Conservation (phyloP, 1,139 yeast genomes). For the Saccharomyces uvarum region DNA sequence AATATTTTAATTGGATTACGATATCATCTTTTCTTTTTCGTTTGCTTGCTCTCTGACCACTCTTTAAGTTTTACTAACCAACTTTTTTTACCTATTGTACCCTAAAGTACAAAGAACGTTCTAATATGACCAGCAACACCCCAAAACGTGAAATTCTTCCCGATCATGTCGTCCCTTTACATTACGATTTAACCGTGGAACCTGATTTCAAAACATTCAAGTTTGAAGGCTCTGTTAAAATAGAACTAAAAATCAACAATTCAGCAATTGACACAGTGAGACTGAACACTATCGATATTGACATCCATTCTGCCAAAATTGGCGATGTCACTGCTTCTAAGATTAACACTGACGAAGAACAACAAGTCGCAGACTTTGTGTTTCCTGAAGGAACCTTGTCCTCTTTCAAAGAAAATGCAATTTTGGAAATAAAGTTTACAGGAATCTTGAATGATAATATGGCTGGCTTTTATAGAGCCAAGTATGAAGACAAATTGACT, state of each 20-base stretch:
- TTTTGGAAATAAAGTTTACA: constrained; percentile 50
- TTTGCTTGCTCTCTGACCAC: not conserved
- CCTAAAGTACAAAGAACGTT: not conserved
- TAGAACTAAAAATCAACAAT: constrained; percentile 57
- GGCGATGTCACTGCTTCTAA: constrained; percentile 30
- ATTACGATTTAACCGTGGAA: constrained; percentile 63
- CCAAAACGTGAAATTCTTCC: constrained; percentile 58
- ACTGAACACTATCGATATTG: constrained; percentile 60
- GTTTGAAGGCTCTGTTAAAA: constrained; percentile 57
- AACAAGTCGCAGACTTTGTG: constrained; percentile 58
- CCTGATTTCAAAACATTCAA: constrained; percentile 67
- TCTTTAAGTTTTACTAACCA: not conserved
- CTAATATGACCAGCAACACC: constrained; percentile 4
- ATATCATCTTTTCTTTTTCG: not conserved
- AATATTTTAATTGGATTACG: not conserved
- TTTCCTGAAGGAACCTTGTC: constrained; percentile 42
- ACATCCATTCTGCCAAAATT: constrained; percentile 46
- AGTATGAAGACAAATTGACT: constrained; percentile 51
- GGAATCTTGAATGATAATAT: constrained; percentile 69
- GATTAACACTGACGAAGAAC: constrained; percentile 42
- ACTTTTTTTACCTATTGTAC: not conserved
- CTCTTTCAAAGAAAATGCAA: constrained; percentile 31
- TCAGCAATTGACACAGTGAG: constrained; percentile 19
- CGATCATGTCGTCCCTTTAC: constrained; percentile 60
- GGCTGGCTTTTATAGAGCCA: constrained; percentile 79